These are phyloP conservation scores for Myriosclerotinia duriaeana DNA, from an alignment of 2,329 filamentous ascomycete species.

Conservation along the genomic window DNA sequence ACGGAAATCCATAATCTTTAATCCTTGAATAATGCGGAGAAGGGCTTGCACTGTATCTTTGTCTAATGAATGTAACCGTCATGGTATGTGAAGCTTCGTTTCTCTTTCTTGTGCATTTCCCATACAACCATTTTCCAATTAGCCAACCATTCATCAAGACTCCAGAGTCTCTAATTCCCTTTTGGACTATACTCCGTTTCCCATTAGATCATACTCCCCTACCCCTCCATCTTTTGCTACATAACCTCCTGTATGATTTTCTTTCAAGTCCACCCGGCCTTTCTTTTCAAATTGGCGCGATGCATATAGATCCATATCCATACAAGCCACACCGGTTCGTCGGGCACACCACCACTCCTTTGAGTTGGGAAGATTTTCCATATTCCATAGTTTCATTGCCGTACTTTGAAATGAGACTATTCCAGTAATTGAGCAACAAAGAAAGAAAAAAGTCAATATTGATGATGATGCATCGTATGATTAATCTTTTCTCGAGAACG, in stretches of 20 bases:
- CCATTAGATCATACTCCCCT: neutral
- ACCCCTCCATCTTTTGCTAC: neutral
- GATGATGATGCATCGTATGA: constrained; percentile 16
- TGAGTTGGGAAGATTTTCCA: constrained; percentile 4
- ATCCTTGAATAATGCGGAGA: constrained; percentile 21
- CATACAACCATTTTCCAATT: constrained; percentile 5
- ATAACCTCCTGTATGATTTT: constrained; percentile 4
- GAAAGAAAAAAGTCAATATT: neutral
- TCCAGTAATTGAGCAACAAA: constrained; percentile 3
- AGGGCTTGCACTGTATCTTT: neutral
- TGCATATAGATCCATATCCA: neutral
- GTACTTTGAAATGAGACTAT: constrained; percentile 2
- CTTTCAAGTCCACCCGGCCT: constrained; percentile 8
- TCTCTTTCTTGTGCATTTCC: neutral
- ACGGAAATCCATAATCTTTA: neutral
- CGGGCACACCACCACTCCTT: constrained; percentile 7
- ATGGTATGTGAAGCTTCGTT: neutral
- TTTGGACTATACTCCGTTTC: constrained; percentile 2
- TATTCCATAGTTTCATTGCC: neutral
- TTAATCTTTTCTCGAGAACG: neutral
- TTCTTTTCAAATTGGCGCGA: constrained; percentile 7
- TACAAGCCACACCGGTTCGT: constrained; percentile 17
- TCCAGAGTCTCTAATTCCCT: neutral
- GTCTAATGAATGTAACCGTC: neutral
- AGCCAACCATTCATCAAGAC: constrained; percentile 1